phyloP scores from a whole-genome alignment of 108 stramenopile species.

The Nitzschia sp. region DNA sequence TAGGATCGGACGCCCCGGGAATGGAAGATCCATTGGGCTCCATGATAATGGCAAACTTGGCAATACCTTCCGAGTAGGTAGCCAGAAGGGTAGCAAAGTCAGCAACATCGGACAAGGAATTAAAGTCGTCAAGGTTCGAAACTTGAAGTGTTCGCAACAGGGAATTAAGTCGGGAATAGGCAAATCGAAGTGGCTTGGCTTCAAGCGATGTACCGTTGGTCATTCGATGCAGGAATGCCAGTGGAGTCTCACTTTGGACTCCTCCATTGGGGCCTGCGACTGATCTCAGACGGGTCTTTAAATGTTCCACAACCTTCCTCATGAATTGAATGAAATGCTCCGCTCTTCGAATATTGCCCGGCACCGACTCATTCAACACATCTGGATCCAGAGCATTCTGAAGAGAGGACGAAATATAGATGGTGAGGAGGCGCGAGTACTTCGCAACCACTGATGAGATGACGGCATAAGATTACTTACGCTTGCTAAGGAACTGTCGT shows the following conservation, averaged over 20 bases:
- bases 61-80: slow-evolving; percentile 93
- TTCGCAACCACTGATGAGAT: not conserved
- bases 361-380: slow-evolving; percentile 95
- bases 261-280: slow-evolving; percentile 87
- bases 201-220: slow-evolving; percentile 90
- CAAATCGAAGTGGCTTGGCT: slow-evolving; percentile 93
- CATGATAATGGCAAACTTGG: slow-evolving; percentile 94
- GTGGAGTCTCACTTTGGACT: slow-evolving; percentile 89
- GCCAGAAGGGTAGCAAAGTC: slow-evolving; percentile 95
- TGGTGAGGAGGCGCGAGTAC: not conserved
- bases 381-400: slow-evolving; percentile 83
- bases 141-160: slow-evolving; percentile 89
- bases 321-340: slow-evolving; percentile 98
- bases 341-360: slow-evolving; percentile 97
- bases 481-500: slow-evolving; percentile 66
- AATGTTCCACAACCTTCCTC: slow-evolving; percentile 92
- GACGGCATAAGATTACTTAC: slow-evolving; percentile 35
- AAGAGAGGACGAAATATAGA: not conserved
- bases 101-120: slow-evolving; percentile 92
- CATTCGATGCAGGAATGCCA: slow-evolving; percentile 93
- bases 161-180: slow-evolving; percentile 91
- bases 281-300: slow-evolving; percentile 73
- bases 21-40: slow-evolving; percentile 91
- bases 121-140: slow-evolving; percentile 90
- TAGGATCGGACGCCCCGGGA: slow-evolving; percentile 83